Percentiles rank a stretch among this genome's conserved stretches.
These are phyloP conservation scores for Erysiphe pulchra DNA, from an alignment of 2,329 filamentous ascomycete species.

Conservation along the genomic window DNA sequence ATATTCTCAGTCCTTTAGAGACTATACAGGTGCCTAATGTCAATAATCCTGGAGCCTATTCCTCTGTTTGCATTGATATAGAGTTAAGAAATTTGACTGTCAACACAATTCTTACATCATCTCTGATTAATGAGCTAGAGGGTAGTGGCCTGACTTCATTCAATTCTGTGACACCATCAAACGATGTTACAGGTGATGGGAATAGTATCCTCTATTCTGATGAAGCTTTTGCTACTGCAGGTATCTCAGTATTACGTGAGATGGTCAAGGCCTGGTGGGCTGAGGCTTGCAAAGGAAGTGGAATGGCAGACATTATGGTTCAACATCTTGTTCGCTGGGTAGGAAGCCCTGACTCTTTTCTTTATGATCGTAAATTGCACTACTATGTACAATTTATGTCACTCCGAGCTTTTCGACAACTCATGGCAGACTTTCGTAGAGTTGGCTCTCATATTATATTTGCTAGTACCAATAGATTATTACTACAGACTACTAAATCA, in stretches of 20 bases:
- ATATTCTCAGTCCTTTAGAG: conserved; percentile 60
- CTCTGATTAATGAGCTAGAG: conserved; percentile 87
- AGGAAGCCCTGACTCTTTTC: conserved; percentile 72
- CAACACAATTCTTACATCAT: conserved; percentile 91
- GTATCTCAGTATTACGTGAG: conserved; percentile 71
- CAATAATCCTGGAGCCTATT: conserved; percentile 82
- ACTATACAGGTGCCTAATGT: conserved; percentile 75
- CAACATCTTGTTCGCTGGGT: conserved; percentile 96
- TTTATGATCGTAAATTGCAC: conserved; percentile 83
- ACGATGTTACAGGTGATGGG: conserved; percentile 33
- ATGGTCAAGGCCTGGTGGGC: conserved; percentile 99
- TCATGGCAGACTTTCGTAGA: conserved; percentile 88
- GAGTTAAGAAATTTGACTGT: conserved; percentile 87
- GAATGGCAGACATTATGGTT: conserved; percentile 93
- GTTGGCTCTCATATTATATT: conserved; percentile 94
- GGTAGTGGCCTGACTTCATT: conserved; percentile 69
- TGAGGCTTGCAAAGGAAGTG: conserved; percentile 70
- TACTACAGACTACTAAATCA: conserved; percentile 86
- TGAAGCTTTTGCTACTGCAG: conserved; percentile 77
- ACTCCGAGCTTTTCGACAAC: conserved; percentile 82
- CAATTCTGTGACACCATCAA: conserved; percentile 42
- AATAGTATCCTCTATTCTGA: conserved; percentile 55
- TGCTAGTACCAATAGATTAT: conserved; percentile 64
- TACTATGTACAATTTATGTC: conserved; percentile 99
- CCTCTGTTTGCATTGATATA: conserved; percentile 87